These are phyloP conservation scores for Licmophora abbreviata DNA, from an alignment of 108 stramenopile genomes.

Conservation along the genomic window DNA sequence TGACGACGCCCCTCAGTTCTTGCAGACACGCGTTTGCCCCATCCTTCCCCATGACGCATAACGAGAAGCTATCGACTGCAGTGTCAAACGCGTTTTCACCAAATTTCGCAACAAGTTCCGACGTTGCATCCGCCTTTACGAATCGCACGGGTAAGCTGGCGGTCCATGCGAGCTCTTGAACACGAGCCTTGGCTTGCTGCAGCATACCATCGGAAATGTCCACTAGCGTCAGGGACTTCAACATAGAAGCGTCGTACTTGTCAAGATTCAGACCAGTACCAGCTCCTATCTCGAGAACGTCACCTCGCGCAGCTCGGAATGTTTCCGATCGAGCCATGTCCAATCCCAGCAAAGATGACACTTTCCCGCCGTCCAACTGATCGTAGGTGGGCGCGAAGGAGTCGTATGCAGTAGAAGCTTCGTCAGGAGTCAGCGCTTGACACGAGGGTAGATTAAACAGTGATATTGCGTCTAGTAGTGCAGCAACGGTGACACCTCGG, in stretches of 20 bases:
- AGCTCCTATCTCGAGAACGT: constrained; percentile 76
- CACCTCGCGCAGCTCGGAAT: constrained; percentile 44
- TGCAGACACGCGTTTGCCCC: constrained; percentile 54
- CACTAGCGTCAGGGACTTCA: constrained; percentile 62
- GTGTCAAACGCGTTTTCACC: constrained; percentile 63
- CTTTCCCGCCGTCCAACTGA: constrained; percentile 65
- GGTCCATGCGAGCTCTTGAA: constrained; percentile 3
- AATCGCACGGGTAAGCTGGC: constrained; percentile 29
- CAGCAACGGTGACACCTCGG: too few species aligned
- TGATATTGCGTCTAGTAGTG: too few species aligned
- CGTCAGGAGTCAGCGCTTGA: constrained; percentile 45
- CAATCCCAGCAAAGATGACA: constrained; percentile 56
- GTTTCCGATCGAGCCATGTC: constrained; percentile 55
- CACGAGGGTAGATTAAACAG: too few species aligned
- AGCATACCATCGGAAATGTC: constrained; percentile 80
- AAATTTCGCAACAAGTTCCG: constrained; percentile 44
- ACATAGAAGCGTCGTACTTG: constrained; percentile 34
- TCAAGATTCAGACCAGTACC: constrained; percentile 79
- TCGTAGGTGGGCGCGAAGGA: constrained; percentile 70
- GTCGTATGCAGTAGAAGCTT: constrained; percentile 66
- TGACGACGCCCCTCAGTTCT: constrained; percentile 57
- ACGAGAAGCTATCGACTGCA: constrained; percentile 75
- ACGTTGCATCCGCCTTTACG: constrained; percentile 73
- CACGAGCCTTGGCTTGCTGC: constrained; percentile 28
- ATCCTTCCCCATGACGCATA: constrained; percentile 77